Percentiles rank a stretch among this genome's conserved stretches.
Evolutionary conservation across 495 filamentous ascomycete species (phyloP).

Genomic region (Lindgomyces ingoldianus): DNA sequence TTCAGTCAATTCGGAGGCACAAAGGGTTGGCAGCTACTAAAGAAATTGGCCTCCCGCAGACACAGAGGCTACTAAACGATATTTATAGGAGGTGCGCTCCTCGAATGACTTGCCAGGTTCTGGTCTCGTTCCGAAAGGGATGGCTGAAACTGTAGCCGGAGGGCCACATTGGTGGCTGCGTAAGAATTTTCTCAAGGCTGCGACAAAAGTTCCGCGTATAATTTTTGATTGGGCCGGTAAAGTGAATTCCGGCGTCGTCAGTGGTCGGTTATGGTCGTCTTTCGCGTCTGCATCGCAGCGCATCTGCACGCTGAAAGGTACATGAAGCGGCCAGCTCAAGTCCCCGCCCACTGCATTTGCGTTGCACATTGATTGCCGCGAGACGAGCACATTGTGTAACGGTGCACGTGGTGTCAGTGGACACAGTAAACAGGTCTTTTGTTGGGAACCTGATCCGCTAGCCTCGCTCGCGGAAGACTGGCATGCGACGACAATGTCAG

Average conservation of each 20-base stretch:
- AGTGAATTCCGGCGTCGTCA: not conserved
- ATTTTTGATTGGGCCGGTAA: constrained; percentile 33
- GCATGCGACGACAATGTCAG: too few species aligned
- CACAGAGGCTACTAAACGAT: not conserved
- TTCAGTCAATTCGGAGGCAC: not conserved
- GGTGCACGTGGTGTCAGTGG: not conserved
- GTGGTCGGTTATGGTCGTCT: not conserved
- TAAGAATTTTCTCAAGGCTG: not conserved
- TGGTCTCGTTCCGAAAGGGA: not conserved
- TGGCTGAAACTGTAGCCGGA: constrained; percentile 27
- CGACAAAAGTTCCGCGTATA: not conserved
- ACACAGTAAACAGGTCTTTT: too few species aligned
- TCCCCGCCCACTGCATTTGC: not conserved
- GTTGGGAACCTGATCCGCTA: too few species aligned
- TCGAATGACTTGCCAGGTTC: not conserved
- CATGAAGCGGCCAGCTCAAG: not conserved
- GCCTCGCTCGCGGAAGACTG: too few species aligned
- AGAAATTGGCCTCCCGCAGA: not conserved
- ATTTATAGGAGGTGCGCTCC: not conserved
- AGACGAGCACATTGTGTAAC: not conserved
- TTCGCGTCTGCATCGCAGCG: not conserved
- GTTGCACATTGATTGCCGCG: constrained; percentile 12
- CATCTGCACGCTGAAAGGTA: not conserved
- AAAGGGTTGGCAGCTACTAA: too few species aligned
- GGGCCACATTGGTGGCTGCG: not conserved